These are phyloP conservation scores for Picea glauca DNA, from an alignment of 75 land plant genomes.

Conservation along the genomic window DNA sequence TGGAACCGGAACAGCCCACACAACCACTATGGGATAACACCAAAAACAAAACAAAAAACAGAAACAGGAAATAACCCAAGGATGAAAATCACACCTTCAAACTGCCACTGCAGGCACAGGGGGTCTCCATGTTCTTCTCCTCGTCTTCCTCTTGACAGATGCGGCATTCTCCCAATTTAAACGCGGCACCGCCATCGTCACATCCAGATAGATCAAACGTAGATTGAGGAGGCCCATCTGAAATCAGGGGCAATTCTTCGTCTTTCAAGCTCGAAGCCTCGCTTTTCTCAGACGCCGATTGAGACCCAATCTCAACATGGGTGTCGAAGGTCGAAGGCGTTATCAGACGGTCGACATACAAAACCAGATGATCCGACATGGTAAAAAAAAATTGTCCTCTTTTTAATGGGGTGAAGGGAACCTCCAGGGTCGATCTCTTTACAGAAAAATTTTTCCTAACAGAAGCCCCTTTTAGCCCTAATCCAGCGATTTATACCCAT, in stretches of 20 bases:
- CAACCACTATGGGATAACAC: no score
- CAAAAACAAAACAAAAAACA: no score
- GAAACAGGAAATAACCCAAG: not conserved
- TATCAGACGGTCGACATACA: conserved; percentile 32
- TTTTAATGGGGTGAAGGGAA: no score
- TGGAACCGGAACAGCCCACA: no score
- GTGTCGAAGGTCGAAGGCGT: conserved; percentile 22
- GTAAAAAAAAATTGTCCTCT: no score
- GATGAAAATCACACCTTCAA: conserved; percentile 35
- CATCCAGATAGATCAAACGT: not conserved
- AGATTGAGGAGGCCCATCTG: not conserved
- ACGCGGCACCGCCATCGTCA: not conserved
- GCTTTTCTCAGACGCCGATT: conserved; percentile 10
- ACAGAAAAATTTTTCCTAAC: no score
- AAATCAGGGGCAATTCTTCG: conserved; percentile 22
- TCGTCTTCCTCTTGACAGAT: conserved; percentile 67
- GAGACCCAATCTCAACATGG: not conserved
- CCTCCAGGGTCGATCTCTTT: no score
- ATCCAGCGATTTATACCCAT: no score
- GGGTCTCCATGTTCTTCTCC: conserved; percentile 43
- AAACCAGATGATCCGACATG: conserved; percentile 39
- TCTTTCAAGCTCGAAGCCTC: conserved; percentile 4
- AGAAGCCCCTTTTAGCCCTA: no score
- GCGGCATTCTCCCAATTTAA: conserved; percentile 38
- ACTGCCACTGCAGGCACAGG: conserved; percentile 70